Percentiles rank a stretch among this genome's conserved stretches.
phyloP scores from a whole-genome alignment of 1,284 basidiomycete genomes.

The Anthracocystis walkeri region DNA sequence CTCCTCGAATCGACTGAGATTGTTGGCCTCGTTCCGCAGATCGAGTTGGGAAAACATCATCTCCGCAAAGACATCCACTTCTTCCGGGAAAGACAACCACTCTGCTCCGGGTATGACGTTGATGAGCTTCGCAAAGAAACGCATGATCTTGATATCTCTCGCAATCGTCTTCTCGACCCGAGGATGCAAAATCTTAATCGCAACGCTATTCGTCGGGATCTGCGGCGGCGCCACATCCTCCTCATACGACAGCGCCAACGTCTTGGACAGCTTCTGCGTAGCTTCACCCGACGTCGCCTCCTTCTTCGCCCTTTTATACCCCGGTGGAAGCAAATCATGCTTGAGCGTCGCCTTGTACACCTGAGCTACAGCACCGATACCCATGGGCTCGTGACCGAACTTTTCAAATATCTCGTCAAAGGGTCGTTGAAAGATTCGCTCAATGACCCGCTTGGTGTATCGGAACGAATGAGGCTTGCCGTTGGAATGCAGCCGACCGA shows the following conservation, averaged over 20 bases:
- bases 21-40: conserved; percentile 88
- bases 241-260: conserved; percentile 59
- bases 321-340: conserved; percentile 80
- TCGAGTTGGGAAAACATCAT: conserved; percentile 99
- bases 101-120: conserved; percentile 90
- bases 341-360: conserved; percentile 88
- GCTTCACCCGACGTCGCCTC: conserved; percentile 20
- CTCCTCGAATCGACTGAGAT: conserved; percentile 84
- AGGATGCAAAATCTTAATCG: conserved; percentile 96
- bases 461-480: conserved; percentile 84
- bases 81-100: conserved; percentile 96
- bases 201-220: conserved; percentile 75
- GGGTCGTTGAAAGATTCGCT: conserved; percentile 78
- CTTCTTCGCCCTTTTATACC: conserved; percentile 67
- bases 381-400: conserved; percentile 88
- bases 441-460: conserved; percentile 86
- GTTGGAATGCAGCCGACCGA: conserved; percentile 89
- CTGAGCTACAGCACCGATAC: conserved; percentile 97
- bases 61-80: conserved; percentile 91
- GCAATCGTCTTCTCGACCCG: conserved; percentile 78
- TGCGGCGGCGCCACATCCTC: conserved; percentile 56
- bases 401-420: conserved; percentile 93
- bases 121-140: conserved; percentile 85
- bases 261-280: conserved; percentile 42
- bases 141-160: conserved; percentile 93